Evolutionary conservation across 2,329 filamentous ascomycete genomes (phyloP), one percentile per base, ranked within the genome.

Genomic region (Xylariales sp.): DNA sequence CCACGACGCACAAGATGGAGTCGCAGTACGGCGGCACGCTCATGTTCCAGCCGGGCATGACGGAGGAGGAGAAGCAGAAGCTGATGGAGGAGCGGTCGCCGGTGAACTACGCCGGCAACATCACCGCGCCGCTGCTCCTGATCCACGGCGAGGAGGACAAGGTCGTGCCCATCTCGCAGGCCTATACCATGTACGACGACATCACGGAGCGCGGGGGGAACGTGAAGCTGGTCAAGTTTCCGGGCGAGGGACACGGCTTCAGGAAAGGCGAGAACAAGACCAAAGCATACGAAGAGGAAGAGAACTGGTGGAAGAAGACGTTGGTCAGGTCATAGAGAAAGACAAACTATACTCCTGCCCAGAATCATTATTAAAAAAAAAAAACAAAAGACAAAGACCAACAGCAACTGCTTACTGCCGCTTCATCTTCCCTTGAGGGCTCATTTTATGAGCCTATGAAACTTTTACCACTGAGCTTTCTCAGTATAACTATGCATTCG

Each of bases 81-180:
- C 59, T 72, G 4, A 68, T 66, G 29, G 53, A 52, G 4, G 67
- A 70, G 29, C 57, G 74, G 11, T 76, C 72, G 39, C 71, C 74
- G 0, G 52, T 72, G 12, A 65, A 62, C 31, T 63, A 70, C 36
- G 71, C 67, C 0, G 58, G 65, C n/a, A 60, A 62, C 37, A 74
- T 77, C 38, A 58, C 55, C 27, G 57, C 67, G 2, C 72, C 74
- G 1, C 49, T 82, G 16, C 53, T 81, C 24, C 54, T 83, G n/a
- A 46, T 82, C 5, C 72, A 80, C 16, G 78, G 78, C 0, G 64
- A 63, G 3, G 58, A 58, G 4, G 79, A 83, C 47, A 69, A 67
- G 28, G 67, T 82, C 2, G 78, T 81, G 13, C 78, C 77, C 0
- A 52, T 74, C n/a, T 62, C 66, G 13, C 78, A 83, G 51, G 72